phyloP scores from a whole-genome alignment of 305 asterid species.

The Plantago lanceolata region DNA sequence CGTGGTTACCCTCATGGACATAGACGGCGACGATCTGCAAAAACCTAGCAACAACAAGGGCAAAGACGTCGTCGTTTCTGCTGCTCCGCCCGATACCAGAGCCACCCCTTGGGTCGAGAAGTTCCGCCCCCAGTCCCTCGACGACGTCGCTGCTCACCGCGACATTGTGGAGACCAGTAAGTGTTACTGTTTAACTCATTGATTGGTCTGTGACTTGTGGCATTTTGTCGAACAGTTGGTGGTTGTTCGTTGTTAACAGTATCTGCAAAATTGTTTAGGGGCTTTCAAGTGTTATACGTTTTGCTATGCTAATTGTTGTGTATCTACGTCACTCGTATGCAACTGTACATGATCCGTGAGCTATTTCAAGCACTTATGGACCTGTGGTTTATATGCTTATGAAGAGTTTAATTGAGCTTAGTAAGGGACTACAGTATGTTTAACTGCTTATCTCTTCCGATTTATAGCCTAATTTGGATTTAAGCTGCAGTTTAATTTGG shows the following conservation, averaged over 20 bases:
- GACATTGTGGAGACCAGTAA: constrained; percentile 87
- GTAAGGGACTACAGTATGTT: too few species aligned
- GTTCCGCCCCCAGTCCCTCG: constrained; percentile 88
- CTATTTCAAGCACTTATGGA: too few species aligned
- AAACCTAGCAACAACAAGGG: constrained; percentile 48
- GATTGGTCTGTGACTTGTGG: not conserved
- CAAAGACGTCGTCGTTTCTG: constrained; percentile 41
- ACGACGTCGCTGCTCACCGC: constrained; percentile 96
- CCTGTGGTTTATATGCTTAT: too few species aligned
- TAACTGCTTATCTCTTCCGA: too few species aligned
- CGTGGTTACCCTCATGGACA: constrained; percentile 58
- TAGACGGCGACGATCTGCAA: constrained; percentile 47
- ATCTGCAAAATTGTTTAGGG: not conserved
- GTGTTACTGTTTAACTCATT: not conserved
- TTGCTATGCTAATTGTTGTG: constrained; percentile 2
- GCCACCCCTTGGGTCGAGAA: constrained; percentile 96
- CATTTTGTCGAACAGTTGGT: constrained; percentile 36
- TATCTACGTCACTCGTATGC: not conserved
- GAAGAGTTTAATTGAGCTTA: not conserved
- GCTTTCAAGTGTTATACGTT: constrained; percentile 1
- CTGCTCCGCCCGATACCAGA: constrained; percentile 44
- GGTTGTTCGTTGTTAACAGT: constrained; percentile 9
- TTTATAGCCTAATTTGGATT: too few species aligned
- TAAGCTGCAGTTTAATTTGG: too few species aligned
- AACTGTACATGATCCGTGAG: too few species aligned